Base-by-base conservation (phyloP, 345 rosid species). In the Draba incana region DNA sequence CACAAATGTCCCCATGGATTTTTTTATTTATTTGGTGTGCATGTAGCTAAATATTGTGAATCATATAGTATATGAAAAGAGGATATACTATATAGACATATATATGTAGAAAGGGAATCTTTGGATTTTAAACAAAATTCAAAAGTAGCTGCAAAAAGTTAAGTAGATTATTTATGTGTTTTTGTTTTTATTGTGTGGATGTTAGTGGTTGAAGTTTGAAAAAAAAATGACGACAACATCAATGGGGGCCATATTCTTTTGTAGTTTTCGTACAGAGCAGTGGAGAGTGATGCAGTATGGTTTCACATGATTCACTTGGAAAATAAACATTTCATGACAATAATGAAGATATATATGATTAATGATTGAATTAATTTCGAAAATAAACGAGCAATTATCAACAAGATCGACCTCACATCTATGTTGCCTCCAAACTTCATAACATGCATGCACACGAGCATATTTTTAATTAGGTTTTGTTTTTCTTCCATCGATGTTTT, bases 181-280 rank as follows among this genome's bases (percentile, higher is more conserved):
- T 7, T 66, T 11, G 12, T 30, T 15, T 42, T 42, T 31, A 31
- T 31, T 43, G 48, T 64, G 10, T 45, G 38, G 63, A 16, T 56
- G 3, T n/a, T 35, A 56, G 16, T 56, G 56, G 25, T 25, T 37
- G 30, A 68, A 25, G 23, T 46, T 56, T 35, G 38, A 10, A 37
- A 57, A n/a, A 16, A 8, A 12, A 48, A 57, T 47, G 57, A 68
- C 16, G 65, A 57, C 49, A 58, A 68, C 49, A 33, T 33, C 64
- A 3, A 68, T 48, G 50, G 57, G 57, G 73, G 13, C 31, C 65
- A 37, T 47, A 10, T 25, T 14, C 27, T 20, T 57, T 68, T 41
- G 41, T 54, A 45, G 35, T n/a, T 31, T 66, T 43, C 62, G 54
- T 44, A 56, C 5, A 6, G 46, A 23, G 31, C 16, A 13, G 14